phyloP scores from a whole-genome alignment of 805 yeast genomes.

The Peterozyma toletana region DNA sequence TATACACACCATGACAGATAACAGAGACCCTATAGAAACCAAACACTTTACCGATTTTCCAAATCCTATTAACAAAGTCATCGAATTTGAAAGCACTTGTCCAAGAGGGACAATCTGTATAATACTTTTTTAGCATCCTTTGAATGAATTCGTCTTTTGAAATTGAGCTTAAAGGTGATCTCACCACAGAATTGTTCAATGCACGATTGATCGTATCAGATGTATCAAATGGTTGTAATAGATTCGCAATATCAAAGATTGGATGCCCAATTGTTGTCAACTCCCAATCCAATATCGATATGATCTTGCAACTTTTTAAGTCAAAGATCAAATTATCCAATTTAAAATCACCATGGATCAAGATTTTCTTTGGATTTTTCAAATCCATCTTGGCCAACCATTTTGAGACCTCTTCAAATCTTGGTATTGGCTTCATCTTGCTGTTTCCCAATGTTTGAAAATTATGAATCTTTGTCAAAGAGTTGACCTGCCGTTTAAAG shows the following conservation, averaged over 20 bases:
- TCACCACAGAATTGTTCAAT: slow-evolving; percentile 10
- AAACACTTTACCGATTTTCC: slow-evolving; percentile 49
- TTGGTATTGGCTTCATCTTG: slow-evolving; percentile 29
- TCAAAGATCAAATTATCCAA: slow-evolving; percentile 58
- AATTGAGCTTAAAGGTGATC: neutral
- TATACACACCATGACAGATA: slow-evolving; percentile 56
- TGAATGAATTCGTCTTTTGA: slow-evolving; percentile 7
- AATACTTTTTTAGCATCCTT: slow-evolving; percentile 14
- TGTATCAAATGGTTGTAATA: slow-evolving; percentile 45
- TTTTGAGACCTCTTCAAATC: slow-evolving; percentile 30
- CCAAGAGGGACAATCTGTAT: slow-evolving; percentile 27
- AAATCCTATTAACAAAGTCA: slow-evolving; percentile 11
- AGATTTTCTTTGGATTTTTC: slow-evolving; percentile 33
- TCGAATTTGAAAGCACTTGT: slow-evolving; percentile 27
- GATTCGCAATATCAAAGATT: slow-evolving; percentile 51
- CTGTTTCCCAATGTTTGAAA: slow-evolving; percentile 33
- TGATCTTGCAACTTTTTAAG: slow-evolving; percentile 39
- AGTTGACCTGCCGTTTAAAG: slow-evolving; percentile 45
- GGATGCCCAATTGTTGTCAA: slow-evolving; percentile 62
- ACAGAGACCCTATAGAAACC: slow-evolving; percentile 49
- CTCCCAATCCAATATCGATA: slow-evolving; percentile 62
- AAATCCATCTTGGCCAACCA: slow-evolving; percentile 41
- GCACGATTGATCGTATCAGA: slow-evolving; percentile 29
- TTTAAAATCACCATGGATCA: slow-evolving; percentile 62
- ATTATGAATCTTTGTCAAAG: slow-evolving; percentile 34